phyloP scores from a whole-genome alignment of 306 rosid genomes.

The Casuarina equisetifolia region DNA sequence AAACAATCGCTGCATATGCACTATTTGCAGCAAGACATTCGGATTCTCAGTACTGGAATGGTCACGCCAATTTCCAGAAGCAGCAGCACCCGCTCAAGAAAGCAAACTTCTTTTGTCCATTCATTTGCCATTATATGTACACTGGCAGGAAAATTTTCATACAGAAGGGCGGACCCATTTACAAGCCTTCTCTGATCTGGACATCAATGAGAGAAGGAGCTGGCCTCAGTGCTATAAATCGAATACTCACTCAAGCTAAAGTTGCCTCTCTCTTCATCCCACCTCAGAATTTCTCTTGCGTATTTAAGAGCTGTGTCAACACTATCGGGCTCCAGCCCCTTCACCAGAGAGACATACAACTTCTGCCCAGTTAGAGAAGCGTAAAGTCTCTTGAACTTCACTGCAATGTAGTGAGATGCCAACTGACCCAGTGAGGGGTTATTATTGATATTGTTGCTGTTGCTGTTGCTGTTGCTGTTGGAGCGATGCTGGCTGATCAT shows the following conservation, averaged over 20 bases:
- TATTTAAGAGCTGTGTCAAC: constrained; percentile 84
- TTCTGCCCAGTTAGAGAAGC: constrained; percentile 70
- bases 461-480: constrained; percentile 39
- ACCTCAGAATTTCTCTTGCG: constrained; percentile 82
- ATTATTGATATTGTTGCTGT: constrained; percentile 58
- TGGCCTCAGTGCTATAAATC: constrained; percentile 74
- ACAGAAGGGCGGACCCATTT: constrained; percentile 25
- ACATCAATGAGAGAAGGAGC: constrained; percentile 61
- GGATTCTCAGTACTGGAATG: background rate
- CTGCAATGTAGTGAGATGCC: constrained; percentile 72
- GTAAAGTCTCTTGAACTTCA: constrained; percentile 88
- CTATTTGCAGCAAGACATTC: constrained; percentile 14
- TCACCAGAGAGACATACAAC: constrained; percentile 74
- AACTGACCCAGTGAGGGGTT: constrained; percentile 71
- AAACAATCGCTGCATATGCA: constrained; percentile 21
- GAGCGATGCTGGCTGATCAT: constrained; percentile 57
- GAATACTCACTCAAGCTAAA: constrained; percentile 83
- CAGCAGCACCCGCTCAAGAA: constrained; percentile 23
- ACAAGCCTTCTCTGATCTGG: constrained; percentile 30
- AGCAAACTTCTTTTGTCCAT: constrained; percentile 27
- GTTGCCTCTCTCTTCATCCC: constrained; percentile 84
- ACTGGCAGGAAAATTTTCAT: constrained; percentile 26
- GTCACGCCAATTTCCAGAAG: constrained; percentile 20
- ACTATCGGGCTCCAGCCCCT: constrained; percentile 73
- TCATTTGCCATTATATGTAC: constrained; percentile 36